Base-by-base conservation (phyloP, 345 rosid species). In the Arabidopsis arenosa region DNA sequence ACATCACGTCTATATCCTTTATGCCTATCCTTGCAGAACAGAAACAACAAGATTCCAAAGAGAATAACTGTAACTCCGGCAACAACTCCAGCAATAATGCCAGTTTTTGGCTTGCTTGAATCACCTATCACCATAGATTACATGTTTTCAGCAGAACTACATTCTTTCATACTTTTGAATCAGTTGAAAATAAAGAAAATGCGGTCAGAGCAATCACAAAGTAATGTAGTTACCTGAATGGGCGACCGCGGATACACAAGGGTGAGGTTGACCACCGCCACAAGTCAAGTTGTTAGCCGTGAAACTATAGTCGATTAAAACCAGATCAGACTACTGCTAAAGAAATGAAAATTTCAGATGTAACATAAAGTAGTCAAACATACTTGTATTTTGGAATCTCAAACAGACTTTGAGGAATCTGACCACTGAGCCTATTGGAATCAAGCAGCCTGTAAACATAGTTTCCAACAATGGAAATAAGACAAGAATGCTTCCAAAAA, bases 331-430 rank as follows among this genome's bases (percentile, higher is more conserved):
- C 28, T 56, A 62, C 63, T 18, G 57, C 39, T 56, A 28, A 56
- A 1, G 53, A 67, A 68, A 37, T 2, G 60, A 49, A 6, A 4
- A 69, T 11, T 15, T 14, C 6, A 60, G 48, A 36, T 64, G 6
- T 33, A 37, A 63, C 8, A 0, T 54, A 5, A 63, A 44, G 65
- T 70, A 61, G 51, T 70, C 14, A 6, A 54, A 43, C 88, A 3
- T 94, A 94, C 98, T 94, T 90, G 86, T 89, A 94, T 76, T 85
- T 82, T 47, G 87, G 75, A 73, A 89, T 76, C 63, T 63, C 67
- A 81, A 95, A 90, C 49, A 95, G 82, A 75, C 23, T 70, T 62
- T 76, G 83, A 37, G 98, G 98, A 86, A 95, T 87, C 80, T 82
- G 86, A 47, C 98, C 98, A 3, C 72, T 85, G 63, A 95, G 90